phyloP scores from a whole-genome alignment of 345 rosid genomes.

The Salix arbutifolia region DNA sequence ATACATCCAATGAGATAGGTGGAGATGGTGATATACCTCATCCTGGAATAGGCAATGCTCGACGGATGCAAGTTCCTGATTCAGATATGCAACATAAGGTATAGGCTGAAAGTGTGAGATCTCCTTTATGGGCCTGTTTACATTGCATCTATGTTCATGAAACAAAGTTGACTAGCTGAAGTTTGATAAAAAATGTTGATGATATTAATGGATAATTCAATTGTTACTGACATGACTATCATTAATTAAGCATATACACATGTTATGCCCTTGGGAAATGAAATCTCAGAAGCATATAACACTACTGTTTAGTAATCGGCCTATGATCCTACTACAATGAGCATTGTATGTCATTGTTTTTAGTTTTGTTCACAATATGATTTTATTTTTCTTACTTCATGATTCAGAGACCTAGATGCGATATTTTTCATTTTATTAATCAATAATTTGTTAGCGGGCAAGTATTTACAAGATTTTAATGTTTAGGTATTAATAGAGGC shows the following conservation, averaged over 20 bases:
- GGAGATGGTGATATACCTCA: constrained; percentile 98
- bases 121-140: not conserved
- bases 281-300: not conserved
- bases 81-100: constrained; percentile 87
- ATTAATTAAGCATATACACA: no score
- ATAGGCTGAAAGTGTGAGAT: constrained; percentile 7
- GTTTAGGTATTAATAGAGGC: constrained; percentile 79
- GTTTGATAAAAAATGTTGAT: not conserved
- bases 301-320: not conserved
- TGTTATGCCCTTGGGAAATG: not conserved
- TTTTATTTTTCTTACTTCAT: not conserved
- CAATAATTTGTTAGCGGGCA: not conserved
- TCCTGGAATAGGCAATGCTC: constrained; percentile 86
- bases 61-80: constrained; percentile 93
- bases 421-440: not conserved
- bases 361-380: not conserved
- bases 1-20: constrained; percentile 92
- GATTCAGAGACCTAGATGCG: not conserved
- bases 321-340: not conserved
- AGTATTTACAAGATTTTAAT: constrained; percentile 9
- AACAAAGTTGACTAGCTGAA: not conserved
- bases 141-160: not conserved
- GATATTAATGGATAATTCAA: no score
- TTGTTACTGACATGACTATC: not conserved
- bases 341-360: not conserved